Conservation (phyloP, 1,284 basidiomycete genomes). For the Blastosporella zonata region DNA sequence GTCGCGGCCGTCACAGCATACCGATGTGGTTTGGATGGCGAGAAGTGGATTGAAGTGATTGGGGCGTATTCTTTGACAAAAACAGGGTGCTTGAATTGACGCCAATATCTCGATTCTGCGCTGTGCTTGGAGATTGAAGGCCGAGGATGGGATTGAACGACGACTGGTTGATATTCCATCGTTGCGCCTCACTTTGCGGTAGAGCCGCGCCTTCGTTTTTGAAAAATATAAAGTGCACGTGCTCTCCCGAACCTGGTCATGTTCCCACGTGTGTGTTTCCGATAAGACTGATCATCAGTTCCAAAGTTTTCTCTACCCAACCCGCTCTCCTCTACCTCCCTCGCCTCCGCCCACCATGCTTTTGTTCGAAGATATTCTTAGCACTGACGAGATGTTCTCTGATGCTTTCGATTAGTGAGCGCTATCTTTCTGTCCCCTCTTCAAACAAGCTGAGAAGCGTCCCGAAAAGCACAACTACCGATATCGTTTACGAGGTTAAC, state of each 20-base stretch:
- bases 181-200: background rate
- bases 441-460: slow-evolving; percentile 11
- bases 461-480: slow-evolving; percentile 75
- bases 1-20: slow-evolving; percentile 96
- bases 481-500: slow-evolving; percentile 90
- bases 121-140: slow-evolving; percentile 58
- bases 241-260: slow-evolving; percentile 4
- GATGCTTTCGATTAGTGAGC: slow-evolving; percentile 87
- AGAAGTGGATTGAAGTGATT: slow-evolving; percentile 90
- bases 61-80: slow-evolving; percentile 95
- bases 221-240: slow-evolving; percentile 14
- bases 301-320: slow-evolving; percentile 17
- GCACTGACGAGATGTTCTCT: slow-evolving; percentile 92
- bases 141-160: slow-evolving; percentile 58
- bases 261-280: slow-evolving; percentile 20
- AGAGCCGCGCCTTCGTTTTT: background rate
- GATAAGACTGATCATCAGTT: slow-evolving; percentile 25
- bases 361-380: slow-evolving; percentile 74
- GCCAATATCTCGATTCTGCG: slow-evolving; percentile 77
- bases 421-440: slow-evolving; percentile 3
- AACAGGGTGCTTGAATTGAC: slow-evolving; percentile 79
- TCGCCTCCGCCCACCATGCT: slow-evolving; percentile 55
- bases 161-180: slow-evolving; percentile 81
- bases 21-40: slow-evolving; percentile 79
- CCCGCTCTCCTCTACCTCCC: slow-evolving; percentile 22